These are phyloP conservation scores for Apocynum venetum DNA, from an alignment of 257 asterid genomes.

Conservation along the genomic window DNA sequence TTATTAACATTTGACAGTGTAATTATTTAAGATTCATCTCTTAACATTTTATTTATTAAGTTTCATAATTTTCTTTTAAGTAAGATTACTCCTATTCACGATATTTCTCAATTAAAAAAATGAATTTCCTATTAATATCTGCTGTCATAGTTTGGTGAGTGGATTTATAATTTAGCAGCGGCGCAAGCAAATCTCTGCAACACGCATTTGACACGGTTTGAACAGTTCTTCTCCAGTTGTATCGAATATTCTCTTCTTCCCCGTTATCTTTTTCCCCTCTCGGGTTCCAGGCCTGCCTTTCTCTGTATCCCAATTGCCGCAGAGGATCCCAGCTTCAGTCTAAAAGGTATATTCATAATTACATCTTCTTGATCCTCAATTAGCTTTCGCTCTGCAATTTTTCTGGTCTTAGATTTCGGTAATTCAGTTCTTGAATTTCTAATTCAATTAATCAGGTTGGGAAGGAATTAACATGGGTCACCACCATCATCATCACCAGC, in stretches of 20 bases:
- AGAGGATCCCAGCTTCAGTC: background rate
- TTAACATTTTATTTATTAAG: too few species aligned
- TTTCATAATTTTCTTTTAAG: too few species aligned
- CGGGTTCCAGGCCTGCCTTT: background rate
- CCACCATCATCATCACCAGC: constrained; percentile 20
- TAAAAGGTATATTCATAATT: background rate
- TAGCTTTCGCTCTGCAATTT: background rate
- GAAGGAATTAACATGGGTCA: constrained; percentile 17
- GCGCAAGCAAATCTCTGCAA: background rate
- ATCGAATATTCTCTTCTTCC: constrained; percentile 6
- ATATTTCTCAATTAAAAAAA: too few species aligned
- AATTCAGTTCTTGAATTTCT: background rate
- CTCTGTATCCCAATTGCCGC: background rate
- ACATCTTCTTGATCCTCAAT: background rate
- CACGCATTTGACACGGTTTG: constrained; percentile 12
- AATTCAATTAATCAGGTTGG: background rate
- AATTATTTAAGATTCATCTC: too few species aligned
- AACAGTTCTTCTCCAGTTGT: background rate
- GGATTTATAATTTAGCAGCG: background rate
- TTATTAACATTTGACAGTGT: too few species aligned
- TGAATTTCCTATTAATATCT: too few species aligned
- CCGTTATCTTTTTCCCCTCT: background rate
- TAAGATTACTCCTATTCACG: too few species aligned
- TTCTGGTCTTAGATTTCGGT: background rate
- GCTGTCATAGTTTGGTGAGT: background rate